phyloP scores from a whole-genome alignment of 139 green algal species.

The Tetraselmis striata region DNA sequence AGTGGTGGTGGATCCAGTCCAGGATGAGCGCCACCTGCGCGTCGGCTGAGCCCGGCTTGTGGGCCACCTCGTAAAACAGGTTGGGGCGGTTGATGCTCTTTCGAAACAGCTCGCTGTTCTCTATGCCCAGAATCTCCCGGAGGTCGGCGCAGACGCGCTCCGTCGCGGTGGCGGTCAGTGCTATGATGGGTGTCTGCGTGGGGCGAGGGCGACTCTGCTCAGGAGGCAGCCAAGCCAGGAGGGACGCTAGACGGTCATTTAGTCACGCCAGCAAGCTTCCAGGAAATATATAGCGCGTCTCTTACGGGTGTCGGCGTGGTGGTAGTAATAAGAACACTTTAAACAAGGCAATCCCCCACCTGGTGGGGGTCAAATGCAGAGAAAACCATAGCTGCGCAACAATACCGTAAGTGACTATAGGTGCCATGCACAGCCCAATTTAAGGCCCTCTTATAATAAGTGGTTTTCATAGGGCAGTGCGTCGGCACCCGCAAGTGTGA shows the following conservation, averaged over 20 bases:
- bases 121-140: conserved; percentile 34
- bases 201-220: conserved; percentile 22
- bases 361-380: too few species aligned
- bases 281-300: too few species aligned
- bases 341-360: not conserved
- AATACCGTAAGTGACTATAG: too few species aligned
- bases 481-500: too few species aligned
- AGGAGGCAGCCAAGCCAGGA: conserved; percentile 27
- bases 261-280: not conserved
- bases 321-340: not conserved
- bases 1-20: conserved; percentile 41
- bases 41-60: conserved; percentile 24
- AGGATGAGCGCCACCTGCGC: conserved; percentile 33
- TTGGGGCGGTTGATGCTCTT: conserved; percentile 63
- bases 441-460: too few species aligned
- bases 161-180: conserved; percentile 44
- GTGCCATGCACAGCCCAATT: too few species aligned
- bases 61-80: conserved; percentile 56
- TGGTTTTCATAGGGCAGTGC: too few species aligned
- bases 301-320: too few species aligned
- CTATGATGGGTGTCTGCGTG: conserved; percentile 34
- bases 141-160: conserved; percentile 32
- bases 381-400: too few species aligned
- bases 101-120: conserved; percentile 53
- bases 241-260: not conserved